A percentile compares a stretch with the other conserved stretches of the same genome.
Evolutionary conservation across 176 grass and related monocot species (phyloP).

Genomic region (Chloris gayana): DNA sequence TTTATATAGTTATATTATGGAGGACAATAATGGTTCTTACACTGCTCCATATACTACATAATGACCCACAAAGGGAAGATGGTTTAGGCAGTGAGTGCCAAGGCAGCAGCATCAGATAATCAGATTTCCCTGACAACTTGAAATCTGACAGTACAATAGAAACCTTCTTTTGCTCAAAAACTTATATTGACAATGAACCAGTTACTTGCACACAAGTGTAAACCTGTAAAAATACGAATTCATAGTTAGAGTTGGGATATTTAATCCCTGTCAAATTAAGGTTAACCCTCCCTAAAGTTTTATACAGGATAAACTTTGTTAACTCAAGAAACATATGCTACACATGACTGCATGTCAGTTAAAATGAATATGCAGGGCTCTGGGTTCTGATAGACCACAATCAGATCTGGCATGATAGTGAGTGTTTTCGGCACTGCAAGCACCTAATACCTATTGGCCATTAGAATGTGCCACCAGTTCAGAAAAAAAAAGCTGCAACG

Average conservation of each 20-base stretch:
- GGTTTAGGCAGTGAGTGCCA: background rate
- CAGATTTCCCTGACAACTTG: background rate
- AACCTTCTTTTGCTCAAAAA: no score
- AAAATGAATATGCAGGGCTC: slow-evolving; percentile 2
- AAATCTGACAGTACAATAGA: background rate
- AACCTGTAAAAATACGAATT: slow-evolving; percentile 33
- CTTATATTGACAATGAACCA: slow-evolving; percentile 30
- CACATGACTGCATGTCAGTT: background rate
- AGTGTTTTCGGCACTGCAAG: background rate
- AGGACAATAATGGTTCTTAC: background rate
- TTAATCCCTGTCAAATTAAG: background rate
- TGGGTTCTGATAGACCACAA: background rate
- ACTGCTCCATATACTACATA: background rate
- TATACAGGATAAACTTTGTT: background rate
- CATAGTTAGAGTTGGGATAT: slow-evolving; percentile 15
- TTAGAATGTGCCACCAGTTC: background rate
- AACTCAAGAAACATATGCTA: background rate
- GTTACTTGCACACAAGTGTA: slow-evolving; percentile 3
- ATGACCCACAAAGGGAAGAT: background rate
- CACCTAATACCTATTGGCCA: background rate
- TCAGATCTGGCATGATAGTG: background rate
- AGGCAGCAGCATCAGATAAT: slow-evolving; percentile 12
- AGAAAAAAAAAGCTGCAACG: background rate
- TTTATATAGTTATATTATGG: background rate
- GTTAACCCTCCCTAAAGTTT: background rate